phyloP scores from a whole-genome alignment of 257 asterid genomes.

The Thymus mandschuricus region DNA sequence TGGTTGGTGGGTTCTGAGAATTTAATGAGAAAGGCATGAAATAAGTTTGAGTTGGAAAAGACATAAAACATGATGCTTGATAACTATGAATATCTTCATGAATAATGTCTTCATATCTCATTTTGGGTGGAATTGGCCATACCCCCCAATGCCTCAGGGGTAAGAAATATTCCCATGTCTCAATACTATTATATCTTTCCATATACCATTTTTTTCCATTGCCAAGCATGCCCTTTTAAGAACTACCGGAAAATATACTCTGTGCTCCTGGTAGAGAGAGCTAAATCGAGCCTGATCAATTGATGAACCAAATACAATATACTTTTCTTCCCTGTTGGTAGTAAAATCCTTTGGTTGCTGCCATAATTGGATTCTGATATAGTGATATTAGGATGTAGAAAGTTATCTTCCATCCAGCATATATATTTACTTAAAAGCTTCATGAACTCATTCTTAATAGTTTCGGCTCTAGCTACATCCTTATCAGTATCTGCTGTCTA shows the following conservation, averaged over 20 bases:
- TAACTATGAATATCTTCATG: not conserved
- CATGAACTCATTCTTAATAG: conserved; percentile 1
- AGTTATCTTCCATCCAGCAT: conserved; percentile 5
- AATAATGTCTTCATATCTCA: not conserved
- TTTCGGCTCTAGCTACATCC: conserved; percentile 19
- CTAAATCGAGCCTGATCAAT: not conserved
- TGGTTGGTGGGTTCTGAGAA: not conserved
- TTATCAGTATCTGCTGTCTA: conserved; percentile 23
- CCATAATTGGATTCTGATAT: not conserved
- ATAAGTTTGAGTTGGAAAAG: too few relatives aligned
- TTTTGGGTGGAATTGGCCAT: conserved; percentile 2
- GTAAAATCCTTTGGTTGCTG: conserved; percentile 12
- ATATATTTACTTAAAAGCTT: not conserved
- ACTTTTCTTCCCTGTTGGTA: not conserved
- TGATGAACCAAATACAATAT: not conserved
- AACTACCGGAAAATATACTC: conserved; percentile 8
- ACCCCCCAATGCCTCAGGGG: not conserved
- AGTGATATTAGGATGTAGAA: conserved; percentile 10
- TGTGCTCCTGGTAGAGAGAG: conserved; percentile 27
- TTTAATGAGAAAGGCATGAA: not conserved
- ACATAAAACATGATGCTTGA: not conserved
- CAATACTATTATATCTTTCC: not conserved
- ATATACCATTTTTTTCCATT: conserved; percentile 5
- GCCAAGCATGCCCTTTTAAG: not conserved
- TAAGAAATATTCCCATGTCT: not conserved